phyloP scores from a whole-genome alignment of 208 protist species.

The Zelonia costaricensis region DNA sequence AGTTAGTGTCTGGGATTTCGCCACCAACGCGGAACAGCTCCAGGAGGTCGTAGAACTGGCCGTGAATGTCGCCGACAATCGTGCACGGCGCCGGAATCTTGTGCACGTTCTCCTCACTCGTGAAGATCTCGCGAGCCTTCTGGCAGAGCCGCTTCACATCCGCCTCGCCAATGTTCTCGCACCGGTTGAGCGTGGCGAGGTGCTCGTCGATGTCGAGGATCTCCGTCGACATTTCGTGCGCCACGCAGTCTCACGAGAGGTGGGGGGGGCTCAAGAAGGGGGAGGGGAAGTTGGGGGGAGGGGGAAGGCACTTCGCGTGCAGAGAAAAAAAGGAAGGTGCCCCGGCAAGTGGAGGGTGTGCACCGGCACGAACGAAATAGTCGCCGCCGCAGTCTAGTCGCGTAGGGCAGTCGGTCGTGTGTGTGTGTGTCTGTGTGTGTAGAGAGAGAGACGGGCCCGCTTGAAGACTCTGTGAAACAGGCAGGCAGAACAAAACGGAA shows the following conservation, averaged over 20 bases:
- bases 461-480: too few species aligned
- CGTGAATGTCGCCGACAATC: conserved; percentile 95
- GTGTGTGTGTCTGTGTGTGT: too few species aligned
- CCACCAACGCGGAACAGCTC: conserved; percentile 97
- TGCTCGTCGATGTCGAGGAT: conserved; percentile 95
- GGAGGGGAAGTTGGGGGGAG: not conserved
- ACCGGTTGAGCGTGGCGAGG: conserved; percentile 96
- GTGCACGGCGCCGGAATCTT: conserved; percentile 91
- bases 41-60: conserved; percentile 97
- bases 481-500: too few species aligned
- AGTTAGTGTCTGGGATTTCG: conserved; percentile 97
- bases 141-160: conserved; percentile 92
- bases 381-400: too few species aligned
- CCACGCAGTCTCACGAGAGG: too few species aligned
- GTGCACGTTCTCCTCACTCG: conserved; percentile 91
- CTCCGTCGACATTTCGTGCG: conserved; percentile 16
- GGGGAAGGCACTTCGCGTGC: too few species aligned
- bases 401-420: too few species aligned
- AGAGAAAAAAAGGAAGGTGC: too few species aligned
- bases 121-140: conserved; percentile 83
- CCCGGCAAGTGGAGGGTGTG: too few species aligned
- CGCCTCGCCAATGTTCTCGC: conserved; percentile 92
- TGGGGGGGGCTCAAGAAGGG: not conserved
- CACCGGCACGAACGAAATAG: too few species aligned
- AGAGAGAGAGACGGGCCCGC: too few species aligned